Base-by-base conservation (phyloP, 371 early-diverging fungal genomes). In the Mortierella sp. region DNA sequence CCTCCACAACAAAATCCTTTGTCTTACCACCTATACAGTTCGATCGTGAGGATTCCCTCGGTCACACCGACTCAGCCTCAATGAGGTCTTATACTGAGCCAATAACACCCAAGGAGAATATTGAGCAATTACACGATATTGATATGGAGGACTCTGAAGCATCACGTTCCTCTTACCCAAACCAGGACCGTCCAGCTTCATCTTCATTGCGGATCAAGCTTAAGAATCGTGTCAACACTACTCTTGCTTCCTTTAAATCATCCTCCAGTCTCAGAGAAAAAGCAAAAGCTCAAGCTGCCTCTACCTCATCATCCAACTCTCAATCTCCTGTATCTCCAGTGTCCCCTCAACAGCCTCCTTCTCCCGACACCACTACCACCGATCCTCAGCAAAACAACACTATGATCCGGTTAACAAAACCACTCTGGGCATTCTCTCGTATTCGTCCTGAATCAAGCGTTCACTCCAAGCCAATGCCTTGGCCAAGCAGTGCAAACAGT, bases 231-330 rank as follows among this genome's bases (percentile, higher is more conserved):
- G 72, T 80, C 52, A 40, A 64, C 52, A 61, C 50, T 52, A 80
- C 80, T n/a, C 57, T 80, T 21, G 75, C 80, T 52, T 65, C 71
- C 24, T 71, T 80, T 40, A 80, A 71, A 64, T 80, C 80, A 5
- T 71, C 75, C 0, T 68, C 80, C 40, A 80, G 69, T 60, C 65
- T 80, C 38, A 40, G 69, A 21, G 80, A 80, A 33, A 70, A 67
- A 48, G 77, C 73, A 16, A 67, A 57, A 1, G 48, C 45, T 15
- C 65, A 68, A 55, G 47, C 58, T 19, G 52, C 60, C 16, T 8
- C 74, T 40, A 10, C 40, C n/a, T 50, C 63, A 32, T 59, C 47
- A 11, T n/a, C 67, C 52, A 64, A 28, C 45, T 21, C 62, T 21
- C 32, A 50, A 4, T 19, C 43, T n/a, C 28, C 59, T 7, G 48